Percentiles rank a stretch among this genome's conserved stretches.
These are phyloP conservation scores for Magnusiomyces tetraspermus DNA, from an alignment of 1,139 yeast genomes.

Conservation along the genomic window DNA sequence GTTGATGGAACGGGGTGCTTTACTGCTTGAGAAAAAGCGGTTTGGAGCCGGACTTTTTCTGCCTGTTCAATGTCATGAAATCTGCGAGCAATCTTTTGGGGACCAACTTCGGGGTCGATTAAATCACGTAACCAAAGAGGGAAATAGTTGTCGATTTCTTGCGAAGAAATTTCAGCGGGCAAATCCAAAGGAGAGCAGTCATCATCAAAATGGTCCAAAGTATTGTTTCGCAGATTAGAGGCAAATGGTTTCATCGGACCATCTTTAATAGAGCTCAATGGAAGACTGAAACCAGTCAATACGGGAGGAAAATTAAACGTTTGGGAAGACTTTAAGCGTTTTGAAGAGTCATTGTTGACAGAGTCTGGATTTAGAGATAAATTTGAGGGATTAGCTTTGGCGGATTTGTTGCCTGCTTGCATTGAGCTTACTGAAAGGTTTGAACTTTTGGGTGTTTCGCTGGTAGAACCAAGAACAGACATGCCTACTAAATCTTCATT, in stretches of 20 bases:
- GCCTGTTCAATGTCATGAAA: slow-evolving; percentile 33
- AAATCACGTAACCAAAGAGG: slow-evolving; percentile 34
- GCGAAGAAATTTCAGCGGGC: slow-evolving; percentile 14
- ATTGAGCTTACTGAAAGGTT: not conserved
- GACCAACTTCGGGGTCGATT: slow-evolving; percentile 24
- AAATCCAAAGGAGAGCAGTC: slow-evolving; percentile 19
- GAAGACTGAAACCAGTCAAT: slow-evolving; percentile 25
- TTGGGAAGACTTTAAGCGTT: not conserved
- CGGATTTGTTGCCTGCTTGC: not conserved
- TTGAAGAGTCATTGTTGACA: not conserved
- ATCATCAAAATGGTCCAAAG: slow-evolving; percentile 15
- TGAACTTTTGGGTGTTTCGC: not conserved
- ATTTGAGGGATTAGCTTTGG: not conserved
- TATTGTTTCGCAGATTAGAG: slow-evolving; percentile 20
- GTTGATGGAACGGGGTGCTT: slow-evolving; percentile 11
- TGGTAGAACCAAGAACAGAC: not conserved
- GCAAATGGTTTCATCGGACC: slow-evolving; percentile 25
- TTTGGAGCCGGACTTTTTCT: slow-evolving; percentile 32
- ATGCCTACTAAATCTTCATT: slow-evolving; percentile 14
- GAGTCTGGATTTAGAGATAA: not conserved
- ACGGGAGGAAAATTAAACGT: slow-evolving; percentile 21
- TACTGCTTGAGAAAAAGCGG: slow-evolving; percentile 24
- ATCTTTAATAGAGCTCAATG: slow-evolving; percentile 19
- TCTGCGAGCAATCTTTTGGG: slow-evolving; percentile 30
- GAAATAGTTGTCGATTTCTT: slow-evolving; percentile 17